Conservation (phyloP, 305 asterid genomes). For the Ilex paraguariensis region DNA sequence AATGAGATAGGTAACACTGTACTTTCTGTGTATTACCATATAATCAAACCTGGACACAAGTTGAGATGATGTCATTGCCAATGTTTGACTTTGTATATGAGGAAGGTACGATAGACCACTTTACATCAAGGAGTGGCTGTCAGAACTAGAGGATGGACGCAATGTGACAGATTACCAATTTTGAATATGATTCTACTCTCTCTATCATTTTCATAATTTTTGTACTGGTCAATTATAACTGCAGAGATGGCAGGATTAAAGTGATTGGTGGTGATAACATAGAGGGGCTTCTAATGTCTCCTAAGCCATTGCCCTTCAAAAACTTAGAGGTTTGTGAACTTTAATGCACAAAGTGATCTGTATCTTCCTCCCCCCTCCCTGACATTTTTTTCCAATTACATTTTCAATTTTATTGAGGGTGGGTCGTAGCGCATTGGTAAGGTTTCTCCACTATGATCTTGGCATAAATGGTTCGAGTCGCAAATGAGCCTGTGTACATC, state of each 20-base stretch:
- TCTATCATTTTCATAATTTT: constrained; percentile 9
- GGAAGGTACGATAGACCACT: constrained; percentile 8
- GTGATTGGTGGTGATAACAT: constrained; percentile 80
- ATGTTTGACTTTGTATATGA: constrained; percentile 6
- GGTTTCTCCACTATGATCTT: background rate
- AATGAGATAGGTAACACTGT: background rate
- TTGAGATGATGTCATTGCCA: background rate
- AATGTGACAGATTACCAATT: background rate
- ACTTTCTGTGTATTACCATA: background rate
- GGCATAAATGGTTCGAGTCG: background rate
- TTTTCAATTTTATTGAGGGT: background rate
- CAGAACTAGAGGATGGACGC: constrained; percentile 7
- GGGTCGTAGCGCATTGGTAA: background rate
- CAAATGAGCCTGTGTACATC: background rate
- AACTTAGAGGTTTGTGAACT: constrained; percentile 72
- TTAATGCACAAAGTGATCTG: constrained; percentile 2
- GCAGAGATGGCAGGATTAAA: constrained; percentile 97
- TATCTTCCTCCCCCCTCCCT: background rate
- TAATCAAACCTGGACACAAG: background rate
- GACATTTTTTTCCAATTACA: background rate
- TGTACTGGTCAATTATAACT: constrained; percentile 15
- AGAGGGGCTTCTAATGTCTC: constrained; percentile 84
- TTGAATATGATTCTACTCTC: constrained; percentile 2
- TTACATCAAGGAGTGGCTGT: constrained; percentile 8
- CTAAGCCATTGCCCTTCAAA: constrained; percentile 73